Evolutionary conservation across 1,284 basidiomycete genomes (phyloP), one percentile per base, ranked within the genome.

Genomic region (Sanghuangporus baumii): DNA sequence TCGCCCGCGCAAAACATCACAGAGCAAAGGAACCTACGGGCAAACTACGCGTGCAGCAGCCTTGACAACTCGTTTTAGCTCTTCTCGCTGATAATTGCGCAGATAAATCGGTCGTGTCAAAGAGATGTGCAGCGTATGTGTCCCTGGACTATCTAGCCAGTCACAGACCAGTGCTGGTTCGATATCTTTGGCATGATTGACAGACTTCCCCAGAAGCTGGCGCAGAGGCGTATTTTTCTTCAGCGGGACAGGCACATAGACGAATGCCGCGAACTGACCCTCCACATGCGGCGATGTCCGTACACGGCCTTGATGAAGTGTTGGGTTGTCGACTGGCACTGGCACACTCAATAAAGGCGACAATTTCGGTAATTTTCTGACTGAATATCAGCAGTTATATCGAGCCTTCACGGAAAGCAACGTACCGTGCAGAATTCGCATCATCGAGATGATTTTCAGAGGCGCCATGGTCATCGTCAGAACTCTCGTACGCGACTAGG

Each of bases 101-200:
- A 94, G 73, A 70, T 84, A 90, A n/a, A 87, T 79, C 3, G 91
- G 90, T 0, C 88, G 79, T 0, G 90, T 88, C 9, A 94, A 75
- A 1, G 89, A 93, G 26, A 94, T 75, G 69, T 93, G 91, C 58
- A 89, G 75, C 68, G 88, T 77, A 12, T 59, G 54, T 16, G 66
- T 59, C 23, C 62, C 60, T 66, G 69, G 46, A 63, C 23, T 60
- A 62, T 61, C 55, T 9, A n/a, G 20, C 57, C 57, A 52, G 18
- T 57, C 40, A 46, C 36, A 56, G n/a, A 84, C 78, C 14, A 90
- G 70, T 20, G 74, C 73, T 1, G 84, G 79, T 41, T 81, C 78
- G 14, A 68, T 61, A 11, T 69, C 67, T 68, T 75, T 79, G 18
- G 84, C 82, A 18, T 75, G 69, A 2, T 66, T 59, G n/a, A 87